A percentile compares a stretch with the other conserved stretches of the same genome.
Evolutionary conservation across 2,329 filamentous ascomycete species (phyloP).

Genomic region (Talaromyces verruculosus): DNA sequence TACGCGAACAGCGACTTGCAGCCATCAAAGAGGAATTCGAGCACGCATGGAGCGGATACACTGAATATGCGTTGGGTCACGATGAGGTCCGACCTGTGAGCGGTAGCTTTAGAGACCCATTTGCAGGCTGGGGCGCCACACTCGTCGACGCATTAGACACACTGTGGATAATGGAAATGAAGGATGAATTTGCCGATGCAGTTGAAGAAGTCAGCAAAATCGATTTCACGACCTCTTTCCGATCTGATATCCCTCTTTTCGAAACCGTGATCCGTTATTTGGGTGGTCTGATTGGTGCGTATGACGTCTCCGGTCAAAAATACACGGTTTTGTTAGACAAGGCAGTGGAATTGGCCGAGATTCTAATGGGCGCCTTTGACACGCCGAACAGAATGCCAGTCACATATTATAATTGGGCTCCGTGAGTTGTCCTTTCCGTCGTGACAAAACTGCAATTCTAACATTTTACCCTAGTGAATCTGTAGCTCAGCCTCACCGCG

Average conservation of each 20-base stretch:
- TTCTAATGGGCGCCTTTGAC: conserved; percentile 81
- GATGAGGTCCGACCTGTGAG: conserved; percentile 80
- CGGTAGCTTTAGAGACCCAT: conserved; percentile 70
- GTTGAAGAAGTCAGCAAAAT: conserved; percentile 68
- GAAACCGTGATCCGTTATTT: conserved; percentile 91
- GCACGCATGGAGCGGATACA: conserved; percentile 81
- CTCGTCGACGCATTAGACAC: conserved; percentile 81
- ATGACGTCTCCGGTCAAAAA: conserved; percentile 73
- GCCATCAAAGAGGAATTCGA: conserved; percentile 72
- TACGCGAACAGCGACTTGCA: conserved; percentile 63
- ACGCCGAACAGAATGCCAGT: conserved; percentile 93
- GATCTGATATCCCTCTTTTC: conserved; percentile 78
- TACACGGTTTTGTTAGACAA: conserved; percentile 73
- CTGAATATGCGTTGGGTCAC: conserved; percentile 74
- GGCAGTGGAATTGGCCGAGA: conserved; percentile 74
- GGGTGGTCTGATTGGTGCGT: conserved; percentile 80
- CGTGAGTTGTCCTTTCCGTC: conserved; percentile 42
- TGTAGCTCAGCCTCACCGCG: conserved; percentile 63
- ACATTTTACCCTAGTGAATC: conserved; percentile 42
- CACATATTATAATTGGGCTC: conserved; percentile 76
- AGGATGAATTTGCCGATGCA: conserved; percentile 76
- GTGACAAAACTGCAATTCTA: background rate
- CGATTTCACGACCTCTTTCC: conserved; percentile 74
- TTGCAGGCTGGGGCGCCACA: conserved; percentile 89
- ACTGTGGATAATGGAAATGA: conserved; percentile 80